Evolutionary conservation across 2,329 filamentous ascomycete species (phyloP).

Genomic region (Plectosphaerella sp.): DNA sequence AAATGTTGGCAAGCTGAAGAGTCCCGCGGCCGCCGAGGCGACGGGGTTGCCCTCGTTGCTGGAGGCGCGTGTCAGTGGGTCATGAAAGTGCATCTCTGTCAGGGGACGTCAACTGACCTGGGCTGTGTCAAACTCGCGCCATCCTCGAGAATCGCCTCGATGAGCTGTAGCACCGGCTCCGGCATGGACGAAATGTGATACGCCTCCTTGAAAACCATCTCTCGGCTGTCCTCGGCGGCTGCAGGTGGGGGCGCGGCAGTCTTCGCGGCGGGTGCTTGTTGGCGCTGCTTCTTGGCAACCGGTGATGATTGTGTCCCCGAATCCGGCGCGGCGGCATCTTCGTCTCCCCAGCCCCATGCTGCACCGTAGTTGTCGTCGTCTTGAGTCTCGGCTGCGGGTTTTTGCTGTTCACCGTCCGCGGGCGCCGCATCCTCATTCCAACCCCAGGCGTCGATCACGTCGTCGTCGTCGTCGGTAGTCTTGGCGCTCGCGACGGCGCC

Average conservation of each 20-base stretch:
- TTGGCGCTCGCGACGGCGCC: conserved; percentile 10
- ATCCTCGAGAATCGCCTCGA: conserved; percentile 57
- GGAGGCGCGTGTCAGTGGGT: conserved; percentile 6
- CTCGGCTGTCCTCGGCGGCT: conserved; percentile 39
- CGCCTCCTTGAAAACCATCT: conserved; percentile 76
- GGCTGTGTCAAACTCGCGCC: conserved; percentile 54
- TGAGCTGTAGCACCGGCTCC: conserved; percentile 66
- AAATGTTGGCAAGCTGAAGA: conserved; percentile 69
- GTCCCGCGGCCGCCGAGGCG: conserved; percentile 60
- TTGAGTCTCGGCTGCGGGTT: conserved; percentile 15
- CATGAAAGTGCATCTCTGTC: not conserved
- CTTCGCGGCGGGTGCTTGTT: conserved; percentile 1
- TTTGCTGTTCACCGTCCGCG: conserved; percentile 22
- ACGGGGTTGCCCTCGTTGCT: conserved; percentile 51
- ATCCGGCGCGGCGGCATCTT: conserved; percentile 42
- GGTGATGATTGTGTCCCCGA: conserved; percentile 15
- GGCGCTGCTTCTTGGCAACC: conserved; percentile 6
- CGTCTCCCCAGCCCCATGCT: conserved; percentile 82
- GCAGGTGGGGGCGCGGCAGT: conserved; percentile 2
- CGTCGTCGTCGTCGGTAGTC: conserved; percentile 26
- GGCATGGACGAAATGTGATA: conserved; percentile 90
- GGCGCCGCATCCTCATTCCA: conserved; percentile 68
- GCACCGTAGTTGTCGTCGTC: conserved; percentile 52
- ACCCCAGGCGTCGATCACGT: conserved; percentile 69
- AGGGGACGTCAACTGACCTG: conserved; percentile 27